These are phyloP conservation scores for Notholithocarpus densiflorus DNA, from an alignment of 306 rosid genomes.

Conservation along the genomic window DNA sequence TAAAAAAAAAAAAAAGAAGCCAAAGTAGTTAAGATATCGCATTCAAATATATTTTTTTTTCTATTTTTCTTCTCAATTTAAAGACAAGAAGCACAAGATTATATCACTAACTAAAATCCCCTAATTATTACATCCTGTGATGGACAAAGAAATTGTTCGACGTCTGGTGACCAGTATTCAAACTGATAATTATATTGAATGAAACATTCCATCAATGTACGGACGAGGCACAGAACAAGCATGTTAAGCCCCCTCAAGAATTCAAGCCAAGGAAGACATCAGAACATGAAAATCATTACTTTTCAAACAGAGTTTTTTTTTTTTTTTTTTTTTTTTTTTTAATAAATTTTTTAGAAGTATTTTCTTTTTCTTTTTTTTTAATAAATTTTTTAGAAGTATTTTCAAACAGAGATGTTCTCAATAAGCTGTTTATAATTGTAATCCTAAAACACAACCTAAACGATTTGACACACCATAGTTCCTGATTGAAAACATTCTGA, in stretches of 20 bases:
- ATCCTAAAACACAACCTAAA: background rate
- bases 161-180: conserved; percentile 20
- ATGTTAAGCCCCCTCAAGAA: conserved; percentile 27
- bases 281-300: conserved; percentile 7
- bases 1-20: background rate
- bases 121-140: conserved; percentile 35
- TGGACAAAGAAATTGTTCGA: conserved; percentile 25
- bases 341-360: background rate
- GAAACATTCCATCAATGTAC: conserved; percentile 24
- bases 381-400: background rate
- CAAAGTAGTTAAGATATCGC: background rate
- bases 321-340: too few species aligned
- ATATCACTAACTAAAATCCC: conserved; percentile 30
- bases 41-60: conserved; percentile 9
- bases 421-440: background rate
- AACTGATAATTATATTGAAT: conserved; percentile 17
- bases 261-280: conserved; percentile 22
- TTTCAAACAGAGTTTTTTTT: background rate
- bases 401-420: background rate
- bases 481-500: background rate
- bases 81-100: conserved; percentile 15
- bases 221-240: conserved; percentile 27
- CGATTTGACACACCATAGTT: background rate
- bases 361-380: background rate
- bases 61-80: conserved; percentile 13